A percentile compares a stretch with the other conserved stretches of the same genome.
Evolutionary conservation across 2,329 filamentous ascomycete genomes (phyloP).

Genomic region (Ophiostoma montium): DNA sequence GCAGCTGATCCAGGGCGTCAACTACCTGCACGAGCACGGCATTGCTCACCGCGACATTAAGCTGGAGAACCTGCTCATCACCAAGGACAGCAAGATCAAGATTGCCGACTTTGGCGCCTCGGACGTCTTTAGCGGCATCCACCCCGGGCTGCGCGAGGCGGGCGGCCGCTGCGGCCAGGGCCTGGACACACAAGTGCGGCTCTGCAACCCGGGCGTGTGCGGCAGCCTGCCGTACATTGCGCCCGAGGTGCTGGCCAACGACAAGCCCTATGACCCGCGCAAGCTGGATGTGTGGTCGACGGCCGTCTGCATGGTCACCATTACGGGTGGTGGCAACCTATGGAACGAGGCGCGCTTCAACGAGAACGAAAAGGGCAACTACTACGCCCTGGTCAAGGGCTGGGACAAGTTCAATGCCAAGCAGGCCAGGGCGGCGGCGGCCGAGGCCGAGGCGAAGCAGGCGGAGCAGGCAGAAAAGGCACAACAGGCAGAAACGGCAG

Average conservation of each 20-base stretch:
- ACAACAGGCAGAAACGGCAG: not conserved
- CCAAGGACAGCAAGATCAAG: constrained; percentile 67
- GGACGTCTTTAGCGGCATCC: constrained; percentile 69
- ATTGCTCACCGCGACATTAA: constrained; percentile 89
- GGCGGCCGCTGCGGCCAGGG: constrained; percentile 60
- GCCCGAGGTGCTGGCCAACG: constrained; percentile 65
- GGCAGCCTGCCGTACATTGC: constrained; percentile 79
- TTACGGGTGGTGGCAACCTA: constrained; percentile 57
- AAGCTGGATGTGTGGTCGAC: constrained; percentile 77
- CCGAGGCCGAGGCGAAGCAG: not conserved
- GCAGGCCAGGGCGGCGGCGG: constrained; percentile 25
- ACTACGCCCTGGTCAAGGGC: constrained; percentile 15
- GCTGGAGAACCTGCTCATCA: constrained; percentile 71
- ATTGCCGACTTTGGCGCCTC: constrained; percentile 88
- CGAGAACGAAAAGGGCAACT: constrained; percentile 17
- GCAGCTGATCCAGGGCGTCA: constrained; percentile 69
- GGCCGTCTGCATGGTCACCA: constrained; percentile 67
- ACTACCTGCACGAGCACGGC: constrained; percentile 68
- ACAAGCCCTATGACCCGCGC: constrained; percentile 54
- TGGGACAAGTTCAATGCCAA: constrained; percentile 55
- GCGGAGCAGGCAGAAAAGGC: not conserved
- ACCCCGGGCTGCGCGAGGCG: constrained; percentile 62
- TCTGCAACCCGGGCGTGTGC: constrained; percentile 67
- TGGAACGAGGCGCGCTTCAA: constrained; percentile 57
- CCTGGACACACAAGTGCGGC: constrained; percentile 54